phyloP scores from a whole-genome alignment of 1,284 basidiomycete species.

The Cryptococcus wingfieldii region DNA sequence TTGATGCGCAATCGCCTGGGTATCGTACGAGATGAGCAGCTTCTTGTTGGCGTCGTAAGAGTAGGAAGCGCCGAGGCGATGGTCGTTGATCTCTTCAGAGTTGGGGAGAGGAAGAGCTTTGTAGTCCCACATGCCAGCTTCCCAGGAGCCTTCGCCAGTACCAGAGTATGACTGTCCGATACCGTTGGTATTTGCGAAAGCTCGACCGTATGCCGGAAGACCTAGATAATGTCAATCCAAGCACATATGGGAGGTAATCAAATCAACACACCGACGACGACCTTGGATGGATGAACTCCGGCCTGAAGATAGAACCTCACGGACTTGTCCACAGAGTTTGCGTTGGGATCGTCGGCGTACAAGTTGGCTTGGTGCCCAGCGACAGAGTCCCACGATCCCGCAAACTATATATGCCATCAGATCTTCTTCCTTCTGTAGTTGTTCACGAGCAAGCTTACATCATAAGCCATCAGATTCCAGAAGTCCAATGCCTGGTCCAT shows the following conservation, averaged over 20 bases:
- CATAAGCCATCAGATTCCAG: constrained; percentile 84
- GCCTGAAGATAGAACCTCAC: constrained; percentile 61
- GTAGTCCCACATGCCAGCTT: constrained; percentile 58
- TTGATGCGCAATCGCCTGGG: constrained; percentile 62
- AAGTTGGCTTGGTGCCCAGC: constrained; percentile 77
- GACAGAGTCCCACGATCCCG: constrained; percentile 52
- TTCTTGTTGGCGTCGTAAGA: constrained; percentile 61
- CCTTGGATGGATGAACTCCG: constrained; percentile 69
- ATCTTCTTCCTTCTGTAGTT: constrained; percentile 62
- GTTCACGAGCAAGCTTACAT: not conserved
- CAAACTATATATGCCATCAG: constrained; percentile 19
- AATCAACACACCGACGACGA: constrained; percentile 63
- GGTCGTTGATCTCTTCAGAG: constrained; percentile 64
- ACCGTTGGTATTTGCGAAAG: constrained; percentile 73
- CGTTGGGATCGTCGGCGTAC: constrained; percentile 52
- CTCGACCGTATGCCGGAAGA: constrained; percentile 78
- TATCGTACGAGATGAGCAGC: constrained; percentile 73
- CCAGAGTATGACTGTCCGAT: constrained; percentile 70
- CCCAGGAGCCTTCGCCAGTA: constrained; percentile 60
- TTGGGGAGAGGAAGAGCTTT: constrained; percentile 65
- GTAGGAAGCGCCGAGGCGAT: constrained; percentile 68
- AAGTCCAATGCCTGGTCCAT: constrained; percentile 70
- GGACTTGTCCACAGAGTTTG: constrained; percentile 65
- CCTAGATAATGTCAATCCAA: constrained; percentile 49
- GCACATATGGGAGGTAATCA: constrained; percentile 1